Evolutionary conservation across 352 stramenopile species (phyloP).

Genomic region (Phytophthora hybrid): DNA sequence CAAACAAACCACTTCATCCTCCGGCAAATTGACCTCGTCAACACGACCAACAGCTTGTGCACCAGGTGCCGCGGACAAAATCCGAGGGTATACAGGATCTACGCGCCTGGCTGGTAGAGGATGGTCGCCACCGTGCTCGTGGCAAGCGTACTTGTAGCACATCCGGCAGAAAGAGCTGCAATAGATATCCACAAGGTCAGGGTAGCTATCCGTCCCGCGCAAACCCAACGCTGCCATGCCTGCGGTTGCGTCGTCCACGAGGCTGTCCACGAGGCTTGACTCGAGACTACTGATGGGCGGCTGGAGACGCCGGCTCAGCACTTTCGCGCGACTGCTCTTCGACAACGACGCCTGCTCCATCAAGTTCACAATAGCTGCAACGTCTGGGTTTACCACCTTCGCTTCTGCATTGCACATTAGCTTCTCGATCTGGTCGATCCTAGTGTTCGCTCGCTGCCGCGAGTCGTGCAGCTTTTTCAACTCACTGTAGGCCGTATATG

Average conservation of each 20-base stretch:
- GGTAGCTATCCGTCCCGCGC: constrained; percentile 64
- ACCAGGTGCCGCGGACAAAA: constrained; percentile 32
- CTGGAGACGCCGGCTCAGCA: constrained; percentile 42
- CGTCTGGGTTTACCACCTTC: constrained; percentile 2
- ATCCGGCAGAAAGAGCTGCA: constrained; percentile 89
- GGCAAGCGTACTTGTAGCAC: constrained; percentile 94
- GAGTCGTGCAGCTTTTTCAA: constrained; percentile 41
- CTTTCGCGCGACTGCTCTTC: constrained; percentile 12
- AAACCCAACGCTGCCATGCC: constrained; percentile 47
- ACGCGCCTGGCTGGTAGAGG: constrained; percentile 57
- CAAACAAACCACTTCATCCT: constrained; percentile 24
- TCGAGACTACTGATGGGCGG: constrained; percentile 61
- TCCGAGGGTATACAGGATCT: constrained; percentile 63
- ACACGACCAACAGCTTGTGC: constrained; percentile 2
- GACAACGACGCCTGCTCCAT: constrained; percentile 30
- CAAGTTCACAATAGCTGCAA: constrained; percentile 33
- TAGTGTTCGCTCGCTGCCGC: constrained; percentile 10
- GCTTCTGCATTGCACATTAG: constrained; percentile 12
- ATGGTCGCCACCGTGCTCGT: constrained; percentile 87
- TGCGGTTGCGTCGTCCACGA: constrained; percentile 24
- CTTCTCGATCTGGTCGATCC: constrained; percentile 18
- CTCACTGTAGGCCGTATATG: constrained; percentile 49
- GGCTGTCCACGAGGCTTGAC: constrained; percentile 50
- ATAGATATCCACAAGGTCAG: constrained; percentile 82
- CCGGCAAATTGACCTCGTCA: constrained; percentile 1